Evolutionary conservation across 306 rosid genomes (phyloP).

Genomic region (Prunus armeniaca): DNA sequence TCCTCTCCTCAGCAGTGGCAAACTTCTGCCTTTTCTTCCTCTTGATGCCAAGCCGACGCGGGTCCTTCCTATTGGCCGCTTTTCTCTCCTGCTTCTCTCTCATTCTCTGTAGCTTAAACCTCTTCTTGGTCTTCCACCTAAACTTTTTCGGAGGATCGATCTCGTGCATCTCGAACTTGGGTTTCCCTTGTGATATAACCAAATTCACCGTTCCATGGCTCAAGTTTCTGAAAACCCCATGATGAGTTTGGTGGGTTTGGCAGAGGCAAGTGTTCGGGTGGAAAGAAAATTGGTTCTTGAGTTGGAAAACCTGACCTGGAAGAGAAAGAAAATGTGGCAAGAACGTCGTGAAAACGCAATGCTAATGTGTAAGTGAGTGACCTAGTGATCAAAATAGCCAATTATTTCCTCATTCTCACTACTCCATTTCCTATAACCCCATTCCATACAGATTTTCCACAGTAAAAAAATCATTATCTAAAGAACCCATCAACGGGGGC

Average conservation of each 20-base stretch:
- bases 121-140: conserved; percentile 79
- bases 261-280: conserved; percentile 22
- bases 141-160: conserved; percentile 73
- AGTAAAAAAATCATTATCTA: not conserved
- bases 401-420: not conserved
- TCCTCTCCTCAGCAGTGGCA: conserved; percentile 61
- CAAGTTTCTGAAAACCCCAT: conserved; percentile 53
- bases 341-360: not conserved
- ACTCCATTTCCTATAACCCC: not conserved
- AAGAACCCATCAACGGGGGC: not conserved
- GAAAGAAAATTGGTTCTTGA: conserved; percentile 23
- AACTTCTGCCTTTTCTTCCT: conserved; percentile 64
- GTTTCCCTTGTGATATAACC: conserved; percentile 71
- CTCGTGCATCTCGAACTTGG: conserved; percentile 68
- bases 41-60: conserved; percentile 64
- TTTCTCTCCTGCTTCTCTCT: conserved; percentile 75
- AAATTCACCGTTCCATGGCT: conserved; percentile 75
- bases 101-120: conserved; percentile 70
- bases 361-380: not conserved
- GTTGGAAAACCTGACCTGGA: conserved; percentile 51
- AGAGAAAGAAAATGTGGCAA: conserved; percentile 5
- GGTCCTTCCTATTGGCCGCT: conserved; percentile 80
- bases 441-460: not conserved
- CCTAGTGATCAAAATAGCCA: not conserved
- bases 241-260: conserved; percentile 21